Percentiles rank a stretch among this genome's conserved stretches.
These are phyloP conservation scores for Amphibolis antarctica DNA, from an alignment of 106 monocot genomes.

Conservation along the genomic window DNA sequence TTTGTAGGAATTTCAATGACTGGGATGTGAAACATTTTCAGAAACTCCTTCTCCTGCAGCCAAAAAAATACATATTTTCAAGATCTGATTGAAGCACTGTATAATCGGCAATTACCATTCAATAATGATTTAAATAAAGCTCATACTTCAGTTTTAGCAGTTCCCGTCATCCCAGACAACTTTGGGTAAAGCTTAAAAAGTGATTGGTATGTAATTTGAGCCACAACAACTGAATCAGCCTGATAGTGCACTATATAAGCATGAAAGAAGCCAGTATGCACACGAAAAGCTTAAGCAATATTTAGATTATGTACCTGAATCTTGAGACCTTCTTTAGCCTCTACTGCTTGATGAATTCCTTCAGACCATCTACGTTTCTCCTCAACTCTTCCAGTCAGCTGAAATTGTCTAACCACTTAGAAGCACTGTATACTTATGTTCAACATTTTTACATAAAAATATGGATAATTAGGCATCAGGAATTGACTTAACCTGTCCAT, in stretches of 20 bases:
- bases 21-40: slow-evolving; percentile 98
- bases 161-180: slow-evolving; percentile 99
- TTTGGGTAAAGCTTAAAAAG: slow-evolving; percentile 98
- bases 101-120: neutral
- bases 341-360: slow-evolving; percentile 98
- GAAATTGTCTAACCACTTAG: slow-evolving; percentile 10
- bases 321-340: slow-evolving; percentile 94
- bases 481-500: no score
- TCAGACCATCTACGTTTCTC: slow-evolving; percentile 99
- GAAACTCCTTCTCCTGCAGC: slow-evolving; percentile 89
- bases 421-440: neutral
- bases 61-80: neutral
- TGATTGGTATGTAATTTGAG: slow-evolving; percentile 97
- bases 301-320: slow-evolving; percentile 52
- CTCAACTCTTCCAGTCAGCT: slow-evolving; percentile 99
- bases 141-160: slow-evolving; percentile 93
- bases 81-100: neutral
- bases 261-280: neutral
- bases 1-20: slow-evolving; percentile 98
- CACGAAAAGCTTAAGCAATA: neutral
- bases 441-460: no score
- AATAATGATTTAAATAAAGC: no score
- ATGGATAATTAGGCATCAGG: no score
- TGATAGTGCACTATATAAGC: slow-evolving; percentile 14
- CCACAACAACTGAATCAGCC: slow-evolving; percentile 97